These are phyloP conservation scores for Penicillium corylophilum DNA, from an alignment of 2,329 filamentous ascomycete genomes.

Conservation along the genomic window DNA sequence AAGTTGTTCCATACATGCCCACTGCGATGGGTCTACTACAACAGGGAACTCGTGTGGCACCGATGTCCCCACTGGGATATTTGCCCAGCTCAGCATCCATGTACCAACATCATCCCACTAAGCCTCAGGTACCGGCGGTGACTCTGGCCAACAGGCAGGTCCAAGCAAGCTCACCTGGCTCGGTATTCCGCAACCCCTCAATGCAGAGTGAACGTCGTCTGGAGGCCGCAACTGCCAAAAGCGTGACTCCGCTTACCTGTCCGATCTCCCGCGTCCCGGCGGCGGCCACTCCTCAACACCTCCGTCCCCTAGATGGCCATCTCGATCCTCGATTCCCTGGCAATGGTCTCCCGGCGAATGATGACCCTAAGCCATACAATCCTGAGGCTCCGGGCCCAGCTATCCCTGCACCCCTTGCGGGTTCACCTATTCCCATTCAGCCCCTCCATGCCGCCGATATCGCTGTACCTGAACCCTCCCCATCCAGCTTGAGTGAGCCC, in stretches of 20 bases:
- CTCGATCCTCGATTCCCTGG: neutral
- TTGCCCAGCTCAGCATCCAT: neutral
- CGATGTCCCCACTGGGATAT: neutral
- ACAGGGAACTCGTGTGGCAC: neutral
- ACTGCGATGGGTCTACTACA: neutral
- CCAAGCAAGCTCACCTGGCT: neutral
- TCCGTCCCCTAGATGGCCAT: neutral
- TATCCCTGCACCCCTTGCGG: neutral
- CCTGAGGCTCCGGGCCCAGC: neutral
- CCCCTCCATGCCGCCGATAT: neutral
- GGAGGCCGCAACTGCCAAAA: neutral
- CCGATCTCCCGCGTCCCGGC: neutral
- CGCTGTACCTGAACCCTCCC: neutral
- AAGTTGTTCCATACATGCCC: neutral
- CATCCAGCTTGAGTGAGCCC: neutral
- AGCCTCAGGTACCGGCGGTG: neutral
- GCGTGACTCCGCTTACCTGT: neutral
- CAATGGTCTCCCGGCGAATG: neutral
- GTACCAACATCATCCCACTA: neutral
- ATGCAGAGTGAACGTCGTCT: neutral
- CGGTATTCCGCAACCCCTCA: neutral
- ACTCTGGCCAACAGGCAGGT: neutral
- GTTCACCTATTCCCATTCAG: neutral
- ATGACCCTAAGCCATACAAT: neutral
- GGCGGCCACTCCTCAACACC: neutral